Evolutionary conservation across 179 eudicot species (phyloP).

Genomic region (Carnegiea gigantea): DNA sequence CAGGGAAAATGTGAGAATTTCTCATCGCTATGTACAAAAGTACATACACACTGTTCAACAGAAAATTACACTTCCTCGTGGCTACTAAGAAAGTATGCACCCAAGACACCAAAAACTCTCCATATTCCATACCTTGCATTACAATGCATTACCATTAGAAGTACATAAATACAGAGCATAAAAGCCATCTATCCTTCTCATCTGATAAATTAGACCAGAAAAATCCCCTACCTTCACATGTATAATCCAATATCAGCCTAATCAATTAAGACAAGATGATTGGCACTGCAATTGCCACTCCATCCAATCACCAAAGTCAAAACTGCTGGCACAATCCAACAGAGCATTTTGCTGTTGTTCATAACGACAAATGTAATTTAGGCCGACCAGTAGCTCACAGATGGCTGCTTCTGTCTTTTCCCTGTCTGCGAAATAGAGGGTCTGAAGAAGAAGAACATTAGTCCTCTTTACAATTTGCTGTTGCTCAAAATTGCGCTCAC

Average conservation of each 20-base stretch:
- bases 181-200: constrained; percentile 29
- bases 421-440: constrained; percentile 83
- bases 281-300: constrained; percentile 81
- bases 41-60: constrained; percentile 21
- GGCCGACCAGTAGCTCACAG: constrained; percentile 72
- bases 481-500: constrained; percentile 86
- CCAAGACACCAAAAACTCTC: constrained; percentile 32
- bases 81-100: constrained; percentile 32
- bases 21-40: constrained; percentile 27
- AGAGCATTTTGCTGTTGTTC: constrained; percentile 90
- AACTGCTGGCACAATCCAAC: constrained; percentile 90
- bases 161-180: constrained; percentile 33
- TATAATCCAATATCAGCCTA: background rate
- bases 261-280: constrained; percentile 35
- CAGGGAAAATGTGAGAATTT: constrained; percentile 3
- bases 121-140: constrained; percentile 34
- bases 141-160: constrained; percentile 39
- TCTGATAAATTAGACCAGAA: constrained; percentile 24
- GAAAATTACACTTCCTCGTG: constrained; percentile 6
- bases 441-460: constrained; percentile 80
- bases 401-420: constrained; percentile 73
- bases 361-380: constrained; percentile 80
- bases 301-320: constrained; percentile 83
- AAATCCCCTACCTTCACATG: constrained; percentile 23
- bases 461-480: constrained; percentile 71